phyloP scores from a whole-genome alignment of 352 stramenopile genomes.

The Globisporangium mamillatum region DNA sequence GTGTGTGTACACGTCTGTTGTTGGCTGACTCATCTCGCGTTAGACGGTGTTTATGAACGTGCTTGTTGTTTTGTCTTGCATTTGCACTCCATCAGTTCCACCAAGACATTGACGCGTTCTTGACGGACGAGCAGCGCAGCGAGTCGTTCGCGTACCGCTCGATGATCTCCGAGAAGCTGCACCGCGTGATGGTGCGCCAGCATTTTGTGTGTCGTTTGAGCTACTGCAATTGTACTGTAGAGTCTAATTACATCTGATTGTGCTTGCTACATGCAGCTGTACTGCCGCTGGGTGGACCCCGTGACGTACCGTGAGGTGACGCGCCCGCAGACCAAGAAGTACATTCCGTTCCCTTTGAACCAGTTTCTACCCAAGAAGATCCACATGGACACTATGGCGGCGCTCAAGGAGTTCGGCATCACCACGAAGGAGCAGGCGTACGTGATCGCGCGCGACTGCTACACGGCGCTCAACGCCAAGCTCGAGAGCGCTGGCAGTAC shows the following conservation, averaged over 20 bases:
- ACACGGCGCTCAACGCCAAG: slow-evolving; percentile 80
- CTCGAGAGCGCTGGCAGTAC: slow-evolving; percentile 42
- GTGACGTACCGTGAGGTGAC: slow-evolving; percentile 85
- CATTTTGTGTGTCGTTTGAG: not conserved
- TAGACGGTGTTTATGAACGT: not conserved
- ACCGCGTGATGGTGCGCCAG: slow-evolving; percentile 57
- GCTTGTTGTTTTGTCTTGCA: not conserved
- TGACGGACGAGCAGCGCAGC: slow-evolving; percentile 69
- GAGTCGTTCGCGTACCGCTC: slow-evolving; percentile 81
- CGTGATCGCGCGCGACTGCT: slow-evolving; percentile 81
- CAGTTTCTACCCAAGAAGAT: slow-evolving; percentile 86
- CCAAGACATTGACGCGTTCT: slow-evolving; percentile 67
- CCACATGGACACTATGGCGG: slow-evolving; percentile 63
- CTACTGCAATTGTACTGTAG: not conserved
- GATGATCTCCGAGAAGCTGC: slow-evolving; percentile 82
- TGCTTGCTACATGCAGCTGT: slow-evolving; percentile 30
- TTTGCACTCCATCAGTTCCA: slow-evolving; percentile 48
- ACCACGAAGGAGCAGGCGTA: slow-evolving; percentile 74
- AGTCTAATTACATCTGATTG: not conserved
- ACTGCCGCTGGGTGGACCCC: slow-evolving; percentile 82
- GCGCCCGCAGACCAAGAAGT: slow-evolving; percentile 73
- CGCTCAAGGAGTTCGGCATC: slow-evolving; percentile 53
- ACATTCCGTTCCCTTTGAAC: slow-evolving; percentile 81
- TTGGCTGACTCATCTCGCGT: not conserved
- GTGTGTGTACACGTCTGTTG: not conserved